These are phyloP conservation scores for Pisolithus orientalis DNA, from an alignment of 768 basidiomycete genomes.

Conservation along the genomic window DNA sequence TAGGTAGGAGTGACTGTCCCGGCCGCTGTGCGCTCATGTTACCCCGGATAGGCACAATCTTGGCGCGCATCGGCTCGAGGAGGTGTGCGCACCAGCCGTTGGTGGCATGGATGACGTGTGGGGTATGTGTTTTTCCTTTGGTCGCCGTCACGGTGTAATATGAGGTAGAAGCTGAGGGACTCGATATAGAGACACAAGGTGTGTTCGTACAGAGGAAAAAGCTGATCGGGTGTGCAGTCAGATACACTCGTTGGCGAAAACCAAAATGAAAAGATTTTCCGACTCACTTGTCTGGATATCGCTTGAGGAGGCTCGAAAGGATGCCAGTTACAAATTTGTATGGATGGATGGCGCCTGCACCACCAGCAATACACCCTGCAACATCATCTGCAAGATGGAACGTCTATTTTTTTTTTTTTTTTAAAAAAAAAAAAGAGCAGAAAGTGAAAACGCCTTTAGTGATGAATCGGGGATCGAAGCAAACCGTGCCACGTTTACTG, in stretches of 20 bases:
- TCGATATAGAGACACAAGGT: conserved; percentile 49
- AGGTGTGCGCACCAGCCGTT: conserved; percentile 80
- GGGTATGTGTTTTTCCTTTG: conserved; percentile 47
- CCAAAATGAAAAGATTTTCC: background rate
- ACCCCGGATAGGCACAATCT: conserved; percentile 55
- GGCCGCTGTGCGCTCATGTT: conserved; percentile 63
- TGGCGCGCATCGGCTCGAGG: conserved; percentile 53
- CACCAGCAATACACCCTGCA: conserved; percentile 45
- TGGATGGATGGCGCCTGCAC: conserved; percentile 60
- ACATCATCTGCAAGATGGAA: conserved; percentile 39
- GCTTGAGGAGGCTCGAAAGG: conserved; percentile 43
- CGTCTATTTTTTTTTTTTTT: conserved; percentile 39
- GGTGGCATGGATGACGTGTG: conserved; percentile 75
- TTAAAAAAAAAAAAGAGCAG: background rate
- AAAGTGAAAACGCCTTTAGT: background rate
- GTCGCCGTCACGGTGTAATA: conserved; percentile 56
- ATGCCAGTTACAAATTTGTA: conserved; percentile 66
- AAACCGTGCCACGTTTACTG: conserved; percentile 12
- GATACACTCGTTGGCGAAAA: no score
- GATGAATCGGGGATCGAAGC: conserved; percentile 3
- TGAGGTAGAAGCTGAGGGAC: conserved; percentile 17
- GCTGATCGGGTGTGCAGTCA: conserved; percentile 24
- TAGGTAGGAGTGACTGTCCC: conserved; percentile 29
- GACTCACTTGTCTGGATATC: conserved; percentile 41
- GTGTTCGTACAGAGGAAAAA: conserved; percentile 56